Evolutionary conservation across 1,284 basidiomycete genomes (phyloP), one percentile per base, ranked within the genome.

Genomic region (Pterulicium gracile): DNA sequence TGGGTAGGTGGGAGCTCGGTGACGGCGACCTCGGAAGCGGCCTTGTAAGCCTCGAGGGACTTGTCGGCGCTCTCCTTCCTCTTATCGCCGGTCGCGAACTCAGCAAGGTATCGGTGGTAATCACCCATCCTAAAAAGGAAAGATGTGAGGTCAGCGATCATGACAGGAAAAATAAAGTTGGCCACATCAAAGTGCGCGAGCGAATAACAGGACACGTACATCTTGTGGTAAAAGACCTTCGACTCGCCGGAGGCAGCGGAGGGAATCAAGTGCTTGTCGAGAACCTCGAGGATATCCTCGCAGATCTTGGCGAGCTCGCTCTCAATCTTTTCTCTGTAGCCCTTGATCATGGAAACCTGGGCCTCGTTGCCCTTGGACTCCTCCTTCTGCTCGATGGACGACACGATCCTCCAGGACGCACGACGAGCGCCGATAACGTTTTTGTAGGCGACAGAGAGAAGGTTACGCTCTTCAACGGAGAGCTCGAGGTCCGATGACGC

Each of bases 151-250:
- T 45, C 23, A 47, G 24, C 1, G 45, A 1, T 46, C 40, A 34
- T 52, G 36, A 48, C 13, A 5, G 2, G 19, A n/a, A 34, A 43
- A 1, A 20, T 18, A 20, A 18, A 3, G 45, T 17, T 47, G 46
- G 40, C 32, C 35, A 50, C 20, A 44, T 44, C 7, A 41, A n/a
- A 20, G 39, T 10, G 39, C 10, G 10, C 7, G 27, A 32, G n/a
- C n/a, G n/a, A 32, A n/a, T 7, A n/a, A 32, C 7, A 39, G 20
- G 20, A 39, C 3, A 65, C 88, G 55, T 61, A 95, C 94, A 98
- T 98, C 88, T 98, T 98, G 84, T 98, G 95, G 80, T 98, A 98
- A 81, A 98, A 98, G 55, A 98, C 95, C 79, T 98, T 98, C 55
- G 89, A 94, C 75, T 98, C 96, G 64, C 96, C 95, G 52, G 92